A percentile compares a stretch with the other conserved stretches of the same genome.
Conservation (phyloP, 306 rosid genomes). For the Aeschynomene evenia region DNA sequence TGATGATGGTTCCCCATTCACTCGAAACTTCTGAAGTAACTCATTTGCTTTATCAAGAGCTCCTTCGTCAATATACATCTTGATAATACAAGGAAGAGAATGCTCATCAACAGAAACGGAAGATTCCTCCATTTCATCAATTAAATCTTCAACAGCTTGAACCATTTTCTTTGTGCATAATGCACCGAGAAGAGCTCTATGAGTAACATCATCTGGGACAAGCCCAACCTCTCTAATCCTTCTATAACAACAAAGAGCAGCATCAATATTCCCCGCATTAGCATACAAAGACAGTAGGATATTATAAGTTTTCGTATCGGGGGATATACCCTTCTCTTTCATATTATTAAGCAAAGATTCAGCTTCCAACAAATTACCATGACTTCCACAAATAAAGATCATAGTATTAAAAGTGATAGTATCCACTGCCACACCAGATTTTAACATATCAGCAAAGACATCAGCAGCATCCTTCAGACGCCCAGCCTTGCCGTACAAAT, state of each 20-base stretch:
- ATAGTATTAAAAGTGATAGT: slow-evolving; percentile 79
- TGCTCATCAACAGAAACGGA: slow-evolving; percentile 51
- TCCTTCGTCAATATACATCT: slow-evolving; percentile 73
- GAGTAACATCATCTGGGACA: slow-evolving; percentile 69
- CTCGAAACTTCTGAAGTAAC: slow-evolving; percentile 49
- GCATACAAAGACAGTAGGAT: slow-evolving; percentile 77
- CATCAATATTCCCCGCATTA: slow-evolving; percentile 59
- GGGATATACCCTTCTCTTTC: slow-evolving; percentile 73
- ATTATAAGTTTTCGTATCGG: slow-evolving; percentile 85
- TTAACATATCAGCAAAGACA: slow-evolving; percentile 77
- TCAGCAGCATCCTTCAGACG: slow-evolving; percentile 76
- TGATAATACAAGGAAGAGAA: slow-evolving; percentile 65
- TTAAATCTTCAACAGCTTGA: slow-evolving; percentile 57
- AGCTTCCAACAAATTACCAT: slow-evolving; percentile 76
- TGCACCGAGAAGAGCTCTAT: slow-evolving; percentile 61
- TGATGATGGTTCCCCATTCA: slow-evolving; percentile 45
- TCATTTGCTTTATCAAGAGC: slow-evolving; percentile 52
- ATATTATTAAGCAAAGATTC: slow-evolving; percentile 75
- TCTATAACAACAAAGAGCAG: slow-evolving; percentile 57
- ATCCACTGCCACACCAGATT: slow-evolving; percentile 77
- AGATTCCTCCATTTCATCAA: slow-evolving; percentile 67
- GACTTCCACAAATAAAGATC: slow-evolving; percentile 80
- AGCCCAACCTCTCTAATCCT: slow-evolving; percentile 76
- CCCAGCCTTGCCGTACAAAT: slow-evolving; percentile 91
- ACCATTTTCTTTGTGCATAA: slow-evolving; percentile 69